Conservation (phyloP, 225 moss, liverwort and hornwort genomes). For the Rhytidiadelphus loreus region DNA sequence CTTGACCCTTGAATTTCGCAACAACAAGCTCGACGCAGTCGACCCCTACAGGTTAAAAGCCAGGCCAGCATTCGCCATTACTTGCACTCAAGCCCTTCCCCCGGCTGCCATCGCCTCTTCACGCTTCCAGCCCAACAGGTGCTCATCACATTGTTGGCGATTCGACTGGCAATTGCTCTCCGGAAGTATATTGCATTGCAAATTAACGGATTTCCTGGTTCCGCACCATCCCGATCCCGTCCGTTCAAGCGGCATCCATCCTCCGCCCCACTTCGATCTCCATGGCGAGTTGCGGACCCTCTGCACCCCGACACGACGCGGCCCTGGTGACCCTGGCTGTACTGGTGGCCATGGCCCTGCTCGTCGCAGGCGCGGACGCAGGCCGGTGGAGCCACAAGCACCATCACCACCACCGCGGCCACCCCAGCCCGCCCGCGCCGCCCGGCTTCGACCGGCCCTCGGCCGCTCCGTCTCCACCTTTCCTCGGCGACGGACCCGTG, state of each 20-base stretch:
- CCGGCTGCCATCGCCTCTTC: background rate
- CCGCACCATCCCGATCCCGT: background rate
- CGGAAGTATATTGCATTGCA: background rate
- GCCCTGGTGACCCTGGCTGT: background rate
- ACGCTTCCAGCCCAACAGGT: background rate
- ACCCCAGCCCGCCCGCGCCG: background rate
- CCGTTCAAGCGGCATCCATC: background rate
- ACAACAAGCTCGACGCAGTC: background rate
- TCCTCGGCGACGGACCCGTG: background rate
- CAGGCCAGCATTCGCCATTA: background rate
- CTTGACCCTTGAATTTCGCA: background rate
- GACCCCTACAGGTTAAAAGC: background rate
- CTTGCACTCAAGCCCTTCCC: background rate
- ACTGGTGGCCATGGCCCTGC: background rate
- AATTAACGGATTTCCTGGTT: background rate
- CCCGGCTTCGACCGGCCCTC: slow-evolving; percentile 1
- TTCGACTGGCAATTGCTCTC: too few relatives aligned
- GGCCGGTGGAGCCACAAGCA: background rate
- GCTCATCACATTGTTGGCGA: background rate
- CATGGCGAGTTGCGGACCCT: background rate
- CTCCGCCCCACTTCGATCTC: background rate
- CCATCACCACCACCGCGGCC: background rate
- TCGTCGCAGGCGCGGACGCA: background rate
- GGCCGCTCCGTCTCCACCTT: background rate
- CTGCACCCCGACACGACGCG: background rate